phyloP scores from a whole-genome alignment of 805 yeast species.

The Wickerhamiella occidentalis region DNA sequence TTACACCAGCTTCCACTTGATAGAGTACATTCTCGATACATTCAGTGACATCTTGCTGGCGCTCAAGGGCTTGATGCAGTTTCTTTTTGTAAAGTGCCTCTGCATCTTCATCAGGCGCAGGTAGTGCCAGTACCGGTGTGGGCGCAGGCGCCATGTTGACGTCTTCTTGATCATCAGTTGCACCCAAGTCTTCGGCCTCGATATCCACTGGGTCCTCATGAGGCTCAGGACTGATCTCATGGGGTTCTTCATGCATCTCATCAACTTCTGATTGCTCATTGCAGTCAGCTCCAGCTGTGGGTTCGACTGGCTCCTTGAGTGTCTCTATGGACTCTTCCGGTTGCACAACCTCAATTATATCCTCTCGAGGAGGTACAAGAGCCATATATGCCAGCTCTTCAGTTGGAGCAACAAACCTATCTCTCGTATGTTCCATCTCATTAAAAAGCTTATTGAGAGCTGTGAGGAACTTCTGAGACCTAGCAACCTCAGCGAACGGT shows the following conservation, averaged over 20 bases:
- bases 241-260: background rate
- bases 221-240: background rate
- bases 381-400: conserved; percentile 81
- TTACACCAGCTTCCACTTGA: conserved; percentile 79
- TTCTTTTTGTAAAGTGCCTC: background rate
- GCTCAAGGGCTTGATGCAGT: conserved; percentile 18
- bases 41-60: conserved; percentile 96
- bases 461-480: conserved; percentile 72
- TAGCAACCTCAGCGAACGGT: conserved; percentile 59
- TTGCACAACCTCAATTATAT: conserved; percentile 13
- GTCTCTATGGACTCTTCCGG: too few relatives aligned
- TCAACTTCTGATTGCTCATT: too few relatives aligned
- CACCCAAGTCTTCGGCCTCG: background rate
- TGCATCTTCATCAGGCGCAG: conserved; percentile 1
- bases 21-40: conserved; percentile 88
- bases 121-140: background rate
- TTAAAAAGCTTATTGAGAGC: conserved; percentile 58
- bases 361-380: conserved; percentile 34
- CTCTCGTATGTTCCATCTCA: conserved; percentile 51
- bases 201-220: background rate
- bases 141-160: too few relatives aligned
- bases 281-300: background rate
- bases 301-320: too few relatives aligned
- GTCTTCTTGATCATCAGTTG: background rate
- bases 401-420: conserved; percentile 64